phyloP scores from a whole-genome alignment of 106 monocot species.

The Platanthera zijinensis region DNA sequence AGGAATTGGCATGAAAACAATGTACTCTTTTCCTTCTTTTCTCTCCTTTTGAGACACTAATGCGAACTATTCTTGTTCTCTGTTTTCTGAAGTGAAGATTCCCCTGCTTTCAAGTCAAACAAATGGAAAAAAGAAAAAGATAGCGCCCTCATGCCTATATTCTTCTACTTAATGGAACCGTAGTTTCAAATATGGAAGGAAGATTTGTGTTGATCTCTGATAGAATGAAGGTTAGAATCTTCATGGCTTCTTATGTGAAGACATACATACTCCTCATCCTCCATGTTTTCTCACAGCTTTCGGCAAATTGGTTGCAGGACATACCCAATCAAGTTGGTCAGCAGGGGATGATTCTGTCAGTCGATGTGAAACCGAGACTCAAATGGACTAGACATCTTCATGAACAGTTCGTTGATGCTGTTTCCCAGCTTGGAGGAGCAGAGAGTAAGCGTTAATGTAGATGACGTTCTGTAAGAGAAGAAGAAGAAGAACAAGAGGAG shows the following conservation, averaged over 20 bases:
- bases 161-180: constrained; percentile 2
- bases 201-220: background rate
- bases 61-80: constrained; percentile 23
- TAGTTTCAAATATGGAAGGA: constrained; percentile 17
- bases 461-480: background rate
- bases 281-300: background rate
- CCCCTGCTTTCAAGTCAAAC: constrained; percentile 42
- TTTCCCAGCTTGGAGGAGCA: constrained; percentile 55
- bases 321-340: constrained; percentile 15
- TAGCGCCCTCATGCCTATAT: constrained; percentile 15
- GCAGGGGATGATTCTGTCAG: constrained; percentile 13
- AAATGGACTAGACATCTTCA: constrained; percentile 77
- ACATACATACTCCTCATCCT: too few species aligned
- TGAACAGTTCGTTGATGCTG: constrained; percentile 47
- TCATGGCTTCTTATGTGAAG: background rate
- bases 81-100: constrained; percentile 37
- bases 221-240: constrained; percentile 2
- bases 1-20: constrained; percentile 4
- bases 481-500: too few species aligned
- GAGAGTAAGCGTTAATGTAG: constrained; percentile 38
- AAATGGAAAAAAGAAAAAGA: constrained; percentile 18
- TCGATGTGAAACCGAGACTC: constrained; percentile 43
- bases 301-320: constrained; percentile 12
- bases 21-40: constrained; percentile 17
- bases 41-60: constrained; percentile 35